Evolutionary conservation across 495 filamentous ascomycete species (phyloP).

Genomic region (Rostrohypoxylon terebratum): DNA sequence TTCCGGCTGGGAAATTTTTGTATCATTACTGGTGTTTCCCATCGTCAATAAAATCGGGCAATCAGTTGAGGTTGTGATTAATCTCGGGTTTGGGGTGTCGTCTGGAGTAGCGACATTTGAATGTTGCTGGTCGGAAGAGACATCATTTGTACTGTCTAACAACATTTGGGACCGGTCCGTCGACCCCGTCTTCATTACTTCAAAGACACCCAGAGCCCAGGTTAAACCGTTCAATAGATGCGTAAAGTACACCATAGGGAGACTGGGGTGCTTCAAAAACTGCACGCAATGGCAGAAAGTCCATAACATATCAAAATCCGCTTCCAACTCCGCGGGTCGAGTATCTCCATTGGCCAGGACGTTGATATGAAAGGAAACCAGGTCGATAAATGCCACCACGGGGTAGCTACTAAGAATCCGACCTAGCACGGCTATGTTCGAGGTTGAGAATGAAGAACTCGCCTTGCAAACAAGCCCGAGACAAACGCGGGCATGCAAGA

Average conservation of each 20-base stretch:
- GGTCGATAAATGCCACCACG: conserved; percentile 19
- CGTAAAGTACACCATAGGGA: not conserved
- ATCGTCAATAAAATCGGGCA: not conserved
- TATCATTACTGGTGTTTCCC: not conserved
- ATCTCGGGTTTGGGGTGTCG: not conserved
- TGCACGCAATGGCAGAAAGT: not conserved
- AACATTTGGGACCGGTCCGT: not conserved
- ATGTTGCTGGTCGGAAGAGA: not conserved
- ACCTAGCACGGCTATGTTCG: conserved; percentile 27
- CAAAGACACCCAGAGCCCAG: conserved; percentile 9
- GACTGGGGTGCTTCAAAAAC: not conserved
- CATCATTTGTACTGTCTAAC: not conserved
- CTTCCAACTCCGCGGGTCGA: not conserved
- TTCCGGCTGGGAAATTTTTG: not conserved
- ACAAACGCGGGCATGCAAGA: conserved; percentile 25
- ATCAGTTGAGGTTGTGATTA: not conserved
- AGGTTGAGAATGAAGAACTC: not conserved
- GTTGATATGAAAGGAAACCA: not conserved
- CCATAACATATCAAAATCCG: not conserved
- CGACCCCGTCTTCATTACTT: not conserved
- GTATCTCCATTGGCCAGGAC: not conserved
- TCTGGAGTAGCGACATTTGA: not conserved
- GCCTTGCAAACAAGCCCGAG: conserved; percentile 27
- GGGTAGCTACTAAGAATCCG: conserved; percentile 31
- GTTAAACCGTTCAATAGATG: not conserved